Percentiles rank a stretch among this genome's conserved stretches.
Conservation (phyloP, 768 basidiomycete genomes). For the Hemileccinum rubropunctum region DNA sequence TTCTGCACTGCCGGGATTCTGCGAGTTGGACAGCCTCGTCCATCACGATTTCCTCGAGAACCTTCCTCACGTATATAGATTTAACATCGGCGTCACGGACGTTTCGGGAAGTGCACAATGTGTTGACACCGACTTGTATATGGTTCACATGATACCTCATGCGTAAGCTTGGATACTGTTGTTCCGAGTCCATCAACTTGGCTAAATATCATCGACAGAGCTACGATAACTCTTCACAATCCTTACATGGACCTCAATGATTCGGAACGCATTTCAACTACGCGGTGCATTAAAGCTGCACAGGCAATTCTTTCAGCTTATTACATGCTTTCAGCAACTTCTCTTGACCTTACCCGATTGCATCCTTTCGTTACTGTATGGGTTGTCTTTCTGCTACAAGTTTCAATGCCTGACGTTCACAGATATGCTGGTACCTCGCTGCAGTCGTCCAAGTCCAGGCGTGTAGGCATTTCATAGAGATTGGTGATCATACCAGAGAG, state of each 20-base stretch:
- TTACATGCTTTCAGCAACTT: slow-evolving; percentile 77
- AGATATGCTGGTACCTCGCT: slow-evolving; percentile 92
- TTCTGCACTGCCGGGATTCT: slow-evolving; percentile 63
- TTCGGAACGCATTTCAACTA: slow-evolving; percentile 59
- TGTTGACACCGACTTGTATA: slow-evolving; percentile 80
- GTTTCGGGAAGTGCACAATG: slow-evolving; percentile 50
- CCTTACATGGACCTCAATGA: slow-evolving; percentile 77
- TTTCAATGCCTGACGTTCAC: slow-evolving; percentile 15
- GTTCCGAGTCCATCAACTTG: not conserved
- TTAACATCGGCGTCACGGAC: slow-evolving; percentile 60
- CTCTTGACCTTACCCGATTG: slow-evolving; percentile 72
- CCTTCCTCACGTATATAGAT: slow-evolving; percentile 66
- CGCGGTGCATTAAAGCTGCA: slow-evolving; percentile 72
- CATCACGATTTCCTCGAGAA: slow-evolving; percentile 64
- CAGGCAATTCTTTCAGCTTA: slow-evolving; percentile 71
- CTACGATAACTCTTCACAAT: slow-evolving; percentile 84
- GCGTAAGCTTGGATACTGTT: slow-evolving; percentile 50
- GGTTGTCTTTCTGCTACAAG: slow-evolving; percentile 6
- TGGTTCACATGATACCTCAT: slow-evolving; percentile 84
- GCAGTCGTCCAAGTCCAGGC: slow-evolving; percentile 84
- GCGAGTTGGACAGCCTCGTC: slow-evolving; percentile 67
- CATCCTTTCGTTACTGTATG: slow-evolving; percentile 82
- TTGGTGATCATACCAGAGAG: slow-evolving; percentile 70
- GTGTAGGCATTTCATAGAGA: slow-evolving; percentile 84
- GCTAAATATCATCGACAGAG: slow-evolving; percentile 43